Conservation (phyloP, 73 alveolate genomes). For the Paramecium bursaria region DNA sequence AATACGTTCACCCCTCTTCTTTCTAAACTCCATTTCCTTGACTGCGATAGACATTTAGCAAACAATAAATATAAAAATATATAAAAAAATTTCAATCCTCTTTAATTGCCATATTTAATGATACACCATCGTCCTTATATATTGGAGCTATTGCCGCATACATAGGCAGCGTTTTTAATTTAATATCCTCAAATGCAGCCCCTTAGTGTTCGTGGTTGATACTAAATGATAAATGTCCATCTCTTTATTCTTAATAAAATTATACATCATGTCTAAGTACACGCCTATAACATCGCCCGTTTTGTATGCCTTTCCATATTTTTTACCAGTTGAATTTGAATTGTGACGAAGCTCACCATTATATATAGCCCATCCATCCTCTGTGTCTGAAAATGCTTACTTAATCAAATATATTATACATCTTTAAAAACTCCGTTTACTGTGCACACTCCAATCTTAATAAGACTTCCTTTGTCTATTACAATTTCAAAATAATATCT, state of each 20-base stretch:
- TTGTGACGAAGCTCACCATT: slow-evolving; percentile 66
- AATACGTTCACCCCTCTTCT: slow-evolving; percentile 38
- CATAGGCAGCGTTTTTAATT: slow-evolving; percentile 7
- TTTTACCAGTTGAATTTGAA: slow-evolving; percentile 53
- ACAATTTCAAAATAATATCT: slow-evolving; percentile 23
- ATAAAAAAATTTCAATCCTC: too few species aligned
- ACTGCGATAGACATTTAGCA: too few species aligned
- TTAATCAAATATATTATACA: slow-evolving; percentile 21
- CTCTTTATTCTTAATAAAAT: background rate
- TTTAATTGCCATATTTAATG: slow-evolving; percentile 28
- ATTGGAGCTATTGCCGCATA: slow-evolving; percentile 61
- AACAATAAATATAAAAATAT: too few species aligned
- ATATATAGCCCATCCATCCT: slow-evolving; percentile 66
- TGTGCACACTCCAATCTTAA: slow-evolving; percentile 60
- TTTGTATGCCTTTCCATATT: slow-evolving; percentile 52
- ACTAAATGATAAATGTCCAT: slow-evolving; percentile 20
- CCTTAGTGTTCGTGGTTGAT: slow-evolving; percentile 15
- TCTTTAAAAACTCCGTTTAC: slow-evolving; percentile 37
- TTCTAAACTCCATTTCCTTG: slow-evolving; percentile 21
- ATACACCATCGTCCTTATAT: slow-evolving; percentile 34
- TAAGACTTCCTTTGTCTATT: slow-evolving; percentile 47
- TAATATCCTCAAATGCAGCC: slow-evolving; percentile 14
- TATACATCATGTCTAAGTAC: slow-evolving; percentile 41
- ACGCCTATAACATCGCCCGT: slow-evolving; percentile 56
- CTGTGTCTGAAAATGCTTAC: slow-evolving; percentile 61